Evolutionary conservation across 2,329 filamentous ascomycete species (phyloP), one percentile per base, ranked within the genome.

Genomic region (Plectosphaerella plurivora): DNA sequence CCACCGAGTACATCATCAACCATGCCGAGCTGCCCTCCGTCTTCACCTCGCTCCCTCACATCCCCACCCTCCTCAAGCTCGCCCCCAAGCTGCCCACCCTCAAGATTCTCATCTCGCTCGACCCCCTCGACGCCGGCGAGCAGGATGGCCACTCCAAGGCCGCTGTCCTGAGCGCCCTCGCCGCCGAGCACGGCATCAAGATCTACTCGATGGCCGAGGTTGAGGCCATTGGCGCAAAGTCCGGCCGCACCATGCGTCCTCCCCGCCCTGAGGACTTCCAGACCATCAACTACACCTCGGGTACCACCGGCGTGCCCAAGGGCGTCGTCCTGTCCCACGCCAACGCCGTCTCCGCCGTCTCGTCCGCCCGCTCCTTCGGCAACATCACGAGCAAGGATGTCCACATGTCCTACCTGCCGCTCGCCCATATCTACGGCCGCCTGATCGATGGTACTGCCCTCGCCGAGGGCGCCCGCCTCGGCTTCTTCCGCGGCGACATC

Each of bases 1-100:
- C 92, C 3, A 92, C 89, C 53, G 91, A 97, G 73, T 97, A 89
- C 73, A 97, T 99, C 70, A 88, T 97, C 74, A 95, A 95, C 71
- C 93, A 97, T 68, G 84, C 91, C 51, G 80, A 86, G 56, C 75
- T 97, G 52, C 70, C 78, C 53, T 89, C 86, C 63, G 83, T 97
- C 39, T 84, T 88, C 57, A 86, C 89, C 53, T 91, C 89, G 25
- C 75, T 97, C 45, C 83, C 84, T 44, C 92, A 96, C 64, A 85
- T 97, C 50, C 86, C 91, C 2, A 82, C 84, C 15, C 80, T 97
- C 51, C 77, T 97, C 56, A 92, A 91, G 75, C 75, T 97, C 59
- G 82, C 81, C 60, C 77, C 88, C n/a, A 81, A 87, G 50, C 73
- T 93, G 54, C 92, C 93, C 1, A 78, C 78, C 7, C 76, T 99